Evolutionary conservation across 805 yeast genomes (phyloP).

Genomic region (Yamadazyma insecticola): DNA sequence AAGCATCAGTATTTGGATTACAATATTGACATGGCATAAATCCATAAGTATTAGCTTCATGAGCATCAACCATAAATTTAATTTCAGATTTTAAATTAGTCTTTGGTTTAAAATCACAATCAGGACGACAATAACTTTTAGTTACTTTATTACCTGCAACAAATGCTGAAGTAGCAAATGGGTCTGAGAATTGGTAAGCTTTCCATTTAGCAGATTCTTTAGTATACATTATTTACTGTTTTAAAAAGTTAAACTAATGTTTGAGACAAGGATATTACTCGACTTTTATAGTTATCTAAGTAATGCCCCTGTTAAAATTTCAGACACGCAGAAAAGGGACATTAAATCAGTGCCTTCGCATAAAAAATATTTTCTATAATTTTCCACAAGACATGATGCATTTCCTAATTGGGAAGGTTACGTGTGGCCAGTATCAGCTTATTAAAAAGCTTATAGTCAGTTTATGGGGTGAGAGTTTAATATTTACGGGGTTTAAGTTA

Average conservation of each 20-base stretch:
- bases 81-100: slow-evolving; percentile 43
- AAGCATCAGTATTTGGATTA: slow-evolving; percentile 44
- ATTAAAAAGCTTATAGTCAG: too few relatives aligned
- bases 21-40: slow-evolving; percentile 52
- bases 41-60: slow-evolving; percentile 42
- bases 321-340: too few relatives aligned
- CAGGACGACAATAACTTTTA: slow-evolving; percentile 59
- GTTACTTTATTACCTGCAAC: slow-evolving; percentile 44
- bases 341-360: too few relatives aligned
- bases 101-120: slow-evolving; percentile 50
- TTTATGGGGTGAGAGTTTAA: too few relatives aligned
- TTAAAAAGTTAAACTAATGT: too few relatives aligned
- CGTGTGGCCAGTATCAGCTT: too few relatives aligned
- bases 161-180: slow-evolving; percentile 59
- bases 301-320: too few relatives aligned
- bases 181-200: slow-evolving; percentile 63
- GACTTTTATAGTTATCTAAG: neutral
- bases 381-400: too few relatives aligned
- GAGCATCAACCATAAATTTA: slow-evolving; percentile 35
- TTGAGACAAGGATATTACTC: neutral
- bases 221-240: slow-evolving; percentile 33
- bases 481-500: too few relatives aligned
- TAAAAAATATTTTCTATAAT: too few relatives aligned
- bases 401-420: too few relatives aligned
- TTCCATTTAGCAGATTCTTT: slow-evolving; percentile 50